phyloP scores from a whole-genome alignment of 1,284 basidiomycete species.

The Porogramme epimiltina region DNA sequence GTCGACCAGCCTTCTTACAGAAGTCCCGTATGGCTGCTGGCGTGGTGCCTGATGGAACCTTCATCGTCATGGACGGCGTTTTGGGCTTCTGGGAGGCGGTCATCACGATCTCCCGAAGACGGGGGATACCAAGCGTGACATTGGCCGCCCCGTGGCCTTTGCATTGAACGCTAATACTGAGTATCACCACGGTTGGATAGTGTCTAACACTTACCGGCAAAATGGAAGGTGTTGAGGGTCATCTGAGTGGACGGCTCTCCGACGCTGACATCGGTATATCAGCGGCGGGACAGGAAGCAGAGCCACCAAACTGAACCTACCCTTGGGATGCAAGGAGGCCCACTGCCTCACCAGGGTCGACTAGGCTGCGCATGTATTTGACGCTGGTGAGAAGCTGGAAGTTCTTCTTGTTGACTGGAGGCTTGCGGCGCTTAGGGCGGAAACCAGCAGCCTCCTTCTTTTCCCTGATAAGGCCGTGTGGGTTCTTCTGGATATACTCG shows the following conservation, averaged over 20 bases:
- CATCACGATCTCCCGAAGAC: slow-evolving; percentile 99
- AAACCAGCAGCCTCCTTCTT: slow-evolving; percentile 48
- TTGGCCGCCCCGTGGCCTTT: slow-evolving; percentile 97
- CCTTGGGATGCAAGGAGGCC: slow-evolving; percentile 98
- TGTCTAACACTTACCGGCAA: slow-evolving; percentile 70
- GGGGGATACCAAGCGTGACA: slow-evolving; percentile 98
- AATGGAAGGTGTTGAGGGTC: slow-evolving; percentile 99
- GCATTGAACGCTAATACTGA: slow-evolving; percentile 8
- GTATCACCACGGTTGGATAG: slow-evolving; percentile 11
- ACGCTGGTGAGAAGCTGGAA: slow-evolving; percentile 86
- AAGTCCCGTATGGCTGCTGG: slow-evolving; percentile 72
- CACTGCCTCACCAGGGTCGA: slow-evolving; percentile 98
- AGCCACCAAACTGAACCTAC: slow-evolving; percentile 44
- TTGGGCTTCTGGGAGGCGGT: slow-evolving; percentile 96
- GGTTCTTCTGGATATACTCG: slow-evolving; percentile 82
- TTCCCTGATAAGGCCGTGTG: slow-evolving; percentile 69
- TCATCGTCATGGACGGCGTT: slow-evolving; percentile 98
- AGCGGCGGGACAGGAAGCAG: slow-evolving; percentile 7
- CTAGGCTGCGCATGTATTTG: slow-evolving; percentile 91
- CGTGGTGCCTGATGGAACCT: slow-evolving; percentile 57
- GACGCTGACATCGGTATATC: slow-evolving; percentile 55
- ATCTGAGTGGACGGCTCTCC: slow-evolving; percentile 99
- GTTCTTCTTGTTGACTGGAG: slow-evolving; percentile 54
- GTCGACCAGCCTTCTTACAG: slow-evolving; percentile 88
- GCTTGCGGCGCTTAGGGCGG: slow-evolving; percentile 47